Evolutionary conservation across 345 rosid genomes (phyloP).

Genomic region (Eucalyptus curtisii): DNA sequence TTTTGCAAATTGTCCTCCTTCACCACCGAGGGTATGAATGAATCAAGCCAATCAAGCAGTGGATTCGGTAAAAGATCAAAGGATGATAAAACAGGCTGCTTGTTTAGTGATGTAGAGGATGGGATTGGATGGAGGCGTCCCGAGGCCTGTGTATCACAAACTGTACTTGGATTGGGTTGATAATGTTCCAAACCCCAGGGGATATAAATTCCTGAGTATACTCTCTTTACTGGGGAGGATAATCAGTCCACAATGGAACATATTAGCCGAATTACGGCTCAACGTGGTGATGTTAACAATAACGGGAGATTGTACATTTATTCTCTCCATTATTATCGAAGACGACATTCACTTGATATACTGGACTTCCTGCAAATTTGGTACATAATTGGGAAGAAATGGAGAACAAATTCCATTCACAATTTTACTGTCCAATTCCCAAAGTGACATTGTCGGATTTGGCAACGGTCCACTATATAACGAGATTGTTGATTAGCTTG

Average conservation of each 20-base stretch:
- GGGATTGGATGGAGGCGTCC: neutral
- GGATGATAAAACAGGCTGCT: rapidly evolving
- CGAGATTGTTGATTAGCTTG: neutral
- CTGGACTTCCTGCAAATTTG: neutral
- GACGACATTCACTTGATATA: no score
- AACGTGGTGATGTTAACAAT: neutral
- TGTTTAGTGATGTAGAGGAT: neutral
- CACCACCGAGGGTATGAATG: neutral
- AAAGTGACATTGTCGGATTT: neutral
- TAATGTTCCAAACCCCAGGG: neutral
- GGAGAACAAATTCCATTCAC: neutral
- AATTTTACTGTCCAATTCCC: no score
- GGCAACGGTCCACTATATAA: neutral
- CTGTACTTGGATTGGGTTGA: neutral
- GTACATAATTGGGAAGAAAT: neutral
- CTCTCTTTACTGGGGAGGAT: neutral
- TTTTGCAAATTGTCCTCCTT: neutral
- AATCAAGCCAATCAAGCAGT: neutral
- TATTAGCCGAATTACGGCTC: neutral
- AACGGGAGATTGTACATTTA: no score
- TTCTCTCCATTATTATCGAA: neutral
- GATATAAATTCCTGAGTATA: no score
- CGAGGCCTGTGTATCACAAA: neutral
- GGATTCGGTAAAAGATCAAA: neutral
- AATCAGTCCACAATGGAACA: no score